Conservation (phyloP, 2,329 filamentous ascomycete genomes). For the Calonectria henricotiae region DNA sequence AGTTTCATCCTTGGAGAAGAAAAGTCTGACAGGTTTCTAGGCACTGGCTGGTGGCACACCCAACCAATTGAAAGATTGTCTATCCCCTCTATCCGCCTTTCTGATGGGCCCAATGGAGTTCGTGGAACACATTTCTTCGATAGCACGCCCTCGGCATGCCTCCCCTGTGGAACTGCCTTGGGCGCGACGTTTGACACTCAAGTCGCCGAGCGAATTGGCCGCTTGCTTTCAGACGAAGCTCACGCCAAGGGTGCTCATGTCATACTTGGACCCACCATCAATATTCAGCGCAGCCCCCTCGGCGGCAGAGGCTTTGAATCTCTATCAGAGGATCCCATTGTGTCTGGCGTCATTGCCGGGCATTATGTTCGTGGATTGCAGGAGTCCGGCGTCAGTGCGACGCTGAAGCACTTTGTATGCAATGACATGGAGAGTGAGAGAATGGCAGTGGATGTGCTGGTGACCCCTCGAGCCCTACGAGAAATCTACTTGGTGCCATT, state of each 20-base stretch:
- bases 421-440: conserved; percentile 39
- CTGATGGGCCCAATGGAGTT: conserved; percentile 47
- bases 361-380: conserved; percentile 57
- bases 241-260: conserved; percentile 78
- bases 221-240: conserved; percentile 43
- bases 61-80: conserved; percentile 39
- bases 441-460: conserved; percentile 31
- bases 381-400: conserved; percentile 24
- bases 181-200: conserved; percentile 41
- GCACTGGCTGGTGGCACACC: conserved; percentile 45
- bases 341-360: conserved; percentile 61
- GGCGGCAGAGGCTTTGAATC: conserved; percentile 64
- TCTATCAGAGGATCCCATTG: conserved; percentile 63
- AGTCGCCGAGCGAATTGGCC: conserved; percentile 38
- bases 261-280: conserved; percentile 75
- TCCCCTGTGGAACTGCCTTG: conserved; percentile 43
- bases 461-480: conserved; percentile 35
- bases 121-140: conserved; percentile 48
- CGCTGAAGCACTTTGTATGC: conserved; percentile 40
- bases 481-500: conserved; percentile 44
- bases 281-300: conserved; percentile 62
- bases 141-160: conserved; percentile 46
- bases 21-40: conserved; percentile 19
- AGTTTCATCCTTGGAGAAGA: background rate
- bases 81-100: conserved; percentile 38